These are phyloP conservation scores for Ceratocystis variospora DNA, from an alignment of 2,329 filamentous ascomycete genomes.

Conservation along the genomic window DNA sequence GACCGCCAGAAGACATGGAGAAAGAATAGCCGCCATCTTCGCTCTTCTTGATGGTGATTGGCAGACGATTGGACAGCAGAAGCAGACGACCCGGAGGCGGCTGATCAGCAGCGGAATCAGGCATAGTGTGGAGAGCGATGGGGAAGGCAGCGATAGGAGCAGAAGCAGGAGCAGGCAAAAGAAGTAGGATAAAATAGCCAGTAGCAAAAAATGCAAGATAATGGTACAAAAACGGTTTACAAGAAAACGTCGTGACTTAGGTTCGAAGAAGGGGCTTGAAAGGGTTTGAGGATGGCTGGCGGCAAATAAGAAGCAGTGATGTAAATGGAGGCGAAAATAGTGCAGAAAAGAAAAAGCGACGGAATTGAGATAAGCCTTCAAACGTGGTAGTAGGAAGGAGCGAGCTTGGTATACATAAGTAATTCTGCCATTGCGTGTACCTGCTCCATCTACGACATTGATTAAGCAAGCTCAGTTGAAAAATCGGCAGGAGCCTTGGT, in stretches of 20 bases:
- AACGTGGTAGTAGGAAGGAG: not conserved
- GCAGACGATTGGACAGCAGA: constrained; percentile 84
- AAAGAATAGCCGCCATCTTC: constrained; percentile 87
- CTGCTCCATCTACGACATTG: not conserved
- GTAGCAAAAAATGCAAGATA: not conserved
- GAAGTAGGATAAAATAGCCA: not conserved
- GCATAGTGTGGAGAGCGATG: constrained; percentile 25
- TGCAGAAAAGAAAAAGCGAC: not conserved
- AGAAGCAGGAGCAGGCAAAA: not conserved
- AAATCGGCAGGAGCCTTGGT: constrained; percentile 10
- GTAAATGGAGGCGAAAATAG: not conserved
- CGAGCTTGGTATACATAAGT: not conserved
- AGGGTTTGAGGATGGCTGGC: not conserved
- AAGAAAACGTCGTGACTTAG: not conserved
- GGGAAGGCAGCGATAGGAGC: not conserved
- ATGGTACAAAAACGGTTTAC: not conserved
- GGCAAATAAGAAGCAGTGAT: not conserved
- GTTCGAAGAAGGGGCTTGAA: not conserved
- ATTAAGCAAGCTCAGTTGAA: constrained; percentile 3
- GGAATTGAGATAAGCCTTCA: not conserved
- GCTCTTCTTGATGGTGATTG: constrained; percentile 89
- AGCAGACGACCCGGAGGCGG: constrained; percentile 45
- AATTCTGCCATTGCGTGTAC: not conserved
- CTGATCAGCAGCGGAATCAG: constrained; percentile 27
- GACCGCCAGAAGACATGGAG: constrained; percentile 90